Conservation (phyloP, 768 basidiomycete species). For the Paxillus involutus region DNA sequence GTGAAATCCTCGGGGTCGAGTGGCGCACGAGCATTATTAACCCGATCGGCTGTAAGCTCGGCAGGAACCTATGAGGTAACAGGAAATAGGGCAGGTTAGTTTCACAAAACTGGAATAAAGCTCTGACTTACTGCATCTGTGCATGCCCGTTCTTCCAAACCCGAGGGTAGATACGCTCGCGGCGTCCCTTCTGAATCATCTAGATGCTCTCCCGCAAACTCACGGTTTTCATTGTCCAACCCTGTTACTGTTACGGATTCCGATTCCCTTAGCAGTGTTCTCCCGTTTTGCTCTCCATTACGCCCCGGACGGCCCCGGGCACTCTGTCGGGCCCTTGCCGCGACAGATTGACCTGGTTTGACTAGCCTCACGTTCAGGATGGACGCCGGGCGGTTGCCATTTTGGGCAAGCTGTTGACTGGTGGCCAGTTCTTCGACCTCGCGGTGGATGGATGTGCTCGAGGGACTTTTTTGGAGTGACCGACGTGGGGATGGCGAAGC, state of each 20-base stretch:
- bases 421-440: conserved; percentile 15
- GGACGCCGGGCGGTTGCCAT: neutral
- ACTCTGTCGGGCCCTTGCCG: neutral
- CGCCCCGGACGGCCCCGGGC: conserved; percentile 25
- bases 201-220: neutral
- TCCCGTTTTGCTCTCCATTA: conserved; percentile 10
- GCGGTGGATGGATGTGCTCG: conserved; percentile 20
- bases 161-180: neutral
- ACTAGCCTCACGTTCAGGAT: conserved; percentile 28
- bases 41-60: conserved; percentile 7
- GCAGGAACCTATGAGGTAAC: conserved; percentile 8
- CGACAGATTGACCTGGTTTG: conserved; percentile 4
- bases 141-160: conserved; percentile 4
- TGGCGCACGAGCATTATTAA: neutral
- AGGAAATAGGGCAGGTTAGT: conserved; percentile 7
- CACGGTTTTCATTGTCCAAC: conserved; percentile 1
- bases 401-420: conserved; percentile 9
- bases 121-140: conserved; percentile 13
- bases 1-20: conserved; percentile 25
- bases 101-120: neutral
- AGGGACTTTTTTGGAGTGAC: conserved; percentile 20
- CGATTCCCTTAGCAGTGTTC: neutral
- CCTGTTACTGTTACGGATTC: neutral
- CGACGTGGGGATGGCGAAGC: conserved; percentile 21
- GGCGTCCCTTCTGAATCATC: conserved; percentile 5